Conservation (phyloP, 2,329 filamentous ascomycete species). For the Trichoderma koningiopsis region DNA sequence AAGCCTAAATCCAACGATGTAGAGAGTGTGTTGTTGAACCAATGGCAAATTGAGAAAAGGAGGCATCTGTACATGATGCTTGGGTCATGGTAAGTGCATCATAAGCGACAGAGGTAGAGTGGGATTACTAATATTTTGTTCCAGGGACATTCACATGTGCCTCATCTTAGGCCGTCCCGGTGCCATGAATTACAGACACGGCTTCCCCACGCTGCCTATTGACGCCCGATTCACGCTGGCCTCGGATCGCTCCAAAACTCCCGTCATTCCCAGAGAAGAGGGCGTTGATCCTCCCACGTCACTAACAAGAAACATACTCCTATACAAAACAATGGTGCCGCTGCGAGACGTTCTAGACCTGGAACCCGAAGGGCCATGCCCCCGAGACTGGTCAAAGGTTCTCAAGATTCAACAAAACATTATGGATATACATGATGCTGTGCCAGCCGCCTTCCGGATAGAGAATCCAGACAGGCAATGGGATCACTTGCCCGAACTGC, state of each 20-base stretch:
- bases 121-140: too few relatives aligned
- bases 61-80: slow-evolving; percentile 60
- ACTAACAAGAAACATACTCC: slow-evolving; percentile 56
- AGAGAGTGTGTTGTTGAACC: slow-evolving; percentile 55
- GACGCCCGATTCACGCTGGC: slow-evolving; percentile 52
- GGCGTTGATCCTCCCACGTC: slow-evolving; percentile 57
- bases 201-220: slow-evolving; percentile 53
- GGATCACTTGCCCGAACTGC: slow-evolving; percentile 55
- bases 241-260: slow-evolving; percentile 48
- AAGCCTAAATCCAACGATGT: slow-evolving; percentile 49
- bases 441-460: slow-evolving; percentile 56
- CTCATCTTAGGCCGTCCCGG: slow-evolving; percentile 58
- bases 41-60: slow-evolving; percentile 60
- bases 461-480: slow-evolving; percentile 60
- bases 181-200: slow-evolving; percentile 53
- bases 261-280: slow-evolving; percentile 51
- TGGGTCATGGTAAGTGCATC: slow-evolving; percentile 40
- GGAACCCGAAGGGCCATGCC: slow-evolving; percentile 58
- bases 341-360: slow-evolving; percentile 58
- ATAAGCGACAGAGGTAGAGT: not conserved
- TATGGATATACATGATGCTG: slow-evolving; percentile 49
- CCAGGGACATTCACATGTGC: slow-evolving; percentile 58
- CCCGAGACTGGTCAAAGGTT: slow-evolving; percentile 56
- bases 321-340: slow-evolving; percentile 49
- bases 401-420: slow-evolving; percentile 57